Conservation (phyloP, 768 basidiomycete genomes). For the Tubosaeta sp. region DNA sequence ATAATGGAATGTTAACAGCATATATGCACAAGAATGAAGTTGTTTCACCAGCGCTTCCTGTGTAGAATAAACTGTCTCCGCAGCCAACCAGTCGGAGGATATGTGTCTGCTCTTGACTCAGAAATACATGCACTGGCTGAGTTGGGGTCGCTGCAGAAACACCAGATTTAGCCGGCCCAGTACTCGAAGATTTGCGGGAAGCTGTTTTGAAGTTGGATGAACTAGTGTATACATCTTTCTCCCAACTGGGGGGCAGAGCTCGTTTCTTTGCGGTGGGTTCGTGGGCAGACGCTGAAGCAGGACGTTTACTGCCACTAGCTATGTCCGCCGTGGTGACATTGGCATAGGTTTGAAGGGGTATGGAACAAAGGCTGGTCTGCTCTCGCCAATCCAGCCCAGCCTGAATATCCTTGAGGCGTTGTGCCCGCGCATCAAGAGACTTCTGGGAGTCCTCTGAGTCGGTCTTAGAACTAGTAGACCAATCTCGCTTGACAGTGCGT, state of each 20-base stretch:
- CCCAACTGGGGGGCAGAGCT: slow-evolving; percentile 51
- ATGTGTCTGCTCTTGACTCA: slow-evolving; percentile 84
- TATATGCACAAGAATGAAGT: slow-evolving; percentile 15
- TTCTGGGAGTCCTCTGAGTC: slow-evolving; percentile 19
- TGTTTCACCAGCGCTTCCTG: slow-evolving; percentile 83
- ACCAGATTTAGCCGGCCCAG: slow-evolving; percentile 9
- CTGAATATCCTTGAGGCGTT: slow-evolving; percentile 56
- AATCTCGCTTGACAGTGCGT: slow-evolving; percentile 57
- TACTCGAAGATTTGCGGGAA: slow-evolving; percentile 10
- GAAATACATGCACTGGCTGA: slow-evolving; percentile 43
- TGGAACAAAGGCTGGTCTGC: slow-evolving; percentile 18
- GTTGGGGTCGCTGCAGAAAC: slow-evolving; percentile 2
- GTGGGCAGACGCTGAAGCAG: slow-evolving; percentile 17
- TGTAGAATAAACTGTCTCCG: slow-evolving; percentile 85
- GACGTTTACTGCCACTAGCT: slow-evolving; percentile 33
- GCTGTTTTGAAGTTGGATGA: slow-evolving; percentile 31
- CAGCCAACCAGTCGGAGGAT: slow-evolving; percentile 75
- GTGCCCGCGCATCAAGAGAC: slow-evolving; percentile 21
- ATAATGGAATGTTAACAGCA: not conserved
- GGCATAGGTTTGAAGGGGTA: slow-evolving; percentile 9
- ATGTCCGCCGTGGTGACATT: slow-evolving; percentile 14
- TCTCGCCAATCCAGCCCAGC: slow-evolving; percentile 47
- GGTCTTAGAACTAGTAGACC: slow-evolving; percentile 44
- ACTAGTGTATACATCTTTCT: slow-evolving; percentile 32
- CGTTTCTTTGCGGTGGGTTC: slow-evolving; percentile 47